Percentiles rank a stretch among this genome's conserved stretches.
Evolutionary conservation across 2,329 filamentous ascomycete species (phyloP).

Genomic region (Fusarium austroafricanum): DNA sequence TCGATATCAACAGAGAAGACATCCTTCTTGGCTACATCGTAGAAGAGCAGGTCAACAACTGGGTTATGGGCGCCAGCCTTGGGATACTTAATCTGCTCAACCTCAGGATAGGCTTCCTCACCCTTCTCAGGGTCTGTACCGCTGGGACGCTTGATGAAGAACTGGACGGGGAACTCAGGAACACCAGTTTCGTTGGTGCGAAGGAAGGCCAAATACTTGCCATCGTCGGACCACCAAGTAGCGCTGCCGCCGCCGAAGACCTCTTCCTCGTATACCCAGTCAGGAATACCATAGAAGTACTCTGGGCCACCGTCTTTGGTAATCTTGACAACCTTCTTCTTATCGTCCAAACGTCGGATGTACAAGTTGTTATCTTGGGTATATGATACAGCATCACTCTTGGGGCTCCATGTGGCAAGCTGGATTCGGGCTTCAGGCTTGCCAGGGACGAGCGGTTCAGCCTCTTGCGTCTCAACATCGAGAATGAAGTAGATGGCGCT

Average conservation of each 20-base stretch:
- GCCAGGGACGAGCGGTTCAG: conserved; percentile 79
- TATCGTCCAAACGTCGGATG: conserved; percentile 70
- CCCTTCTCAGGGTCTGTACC: conserved; percentile 73
- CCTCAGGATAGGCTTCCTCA: conserved; percentile 90
- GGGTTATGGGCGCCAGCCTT: conserved; percentile 96
- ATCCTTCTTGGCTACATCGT: conserved; percentile 81
- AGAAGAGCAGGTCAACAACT: conserved; percentile 87
- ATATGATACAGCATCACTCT: conserved; percentile 88
- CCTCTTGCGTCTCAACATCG: conserved; percentile 83
- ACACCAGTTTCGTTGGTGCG: conserved; percentile 94
- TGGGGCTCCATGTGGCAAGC: conserved; percentile 89
- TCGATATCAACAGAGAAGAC: conserved; percentile 83
- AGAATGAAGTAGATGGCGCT: conserved; percentile 91
- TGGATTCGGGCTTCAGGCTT: conserved; percentile 76
- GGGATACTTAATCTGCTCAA: conserved; percentile 94
- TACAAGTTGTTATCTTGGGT: conserved; percentile 92
- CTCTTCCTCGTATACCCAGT: conserved; percentile 90
- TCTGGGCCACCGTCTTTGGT: conserved; percentile 88
- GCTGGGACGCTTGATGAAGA: conserved; percentile 89
- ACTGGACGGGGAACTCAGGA: conserved; percentile 91
- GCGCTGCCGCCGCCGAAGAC: conserved; percentile 79
- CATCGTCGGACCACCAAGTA: conserved; percentile 95
- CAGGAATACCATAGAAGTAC: conserved; percentile 94
- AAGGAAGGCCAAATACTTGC: conserved; percentile 89
- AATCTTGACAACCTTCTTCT: conserved; percentile 73